Conservation (phyloP, 2,329 filamentous ascomycete genomes). For the Alternaria triticina region DNA sequence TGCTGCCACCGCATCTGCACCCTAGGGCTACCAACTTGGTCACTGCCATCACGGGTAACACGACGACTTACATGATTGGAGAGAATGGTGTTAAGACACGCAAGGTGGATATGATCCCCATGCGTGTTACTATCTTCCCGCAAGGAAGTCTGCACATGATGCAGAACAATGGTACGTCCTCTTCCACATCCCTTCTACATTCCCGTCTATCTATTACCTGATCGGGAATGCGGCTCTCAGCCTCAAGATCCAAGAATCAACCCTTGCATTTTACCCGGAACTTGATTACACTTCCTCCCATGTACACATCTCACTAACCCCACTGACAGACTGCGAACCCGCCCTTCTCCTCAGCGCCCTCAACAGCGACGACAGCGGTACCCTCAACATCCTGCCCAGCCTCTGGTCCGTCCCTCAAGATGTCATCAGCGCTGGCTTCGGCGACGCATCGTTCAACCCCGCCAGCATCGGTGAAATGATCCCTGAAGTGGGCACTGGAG, state of each 20-base stretch:
- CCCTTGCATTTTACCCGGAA: neutral
- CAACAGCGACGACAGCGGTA: constrained; percentile 58
- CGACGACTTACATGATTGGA: constrained; percentile 59
- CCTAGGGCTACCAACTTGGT: constrained; percentile 59
- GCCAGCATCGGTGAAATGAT: constrained; percentile 42
- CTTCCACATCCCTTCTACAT: neutral
- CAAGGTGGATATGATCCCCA: constrained; percentile 50
- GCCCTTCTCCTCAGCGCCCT: constrained; percentile 59
- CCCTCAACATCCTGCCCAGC: constrained; percentile 55
- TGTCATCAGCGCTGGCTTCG: constrained; percentile 54
- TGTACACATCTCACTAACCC: neutral
- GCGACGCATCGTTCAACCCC: constrained; percentile 42
- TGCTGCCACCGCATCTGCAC: constrained; percentile 60
- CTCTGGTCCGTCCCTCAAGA: constrained; percentile 51
- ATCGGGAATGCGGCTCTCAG: neutral
- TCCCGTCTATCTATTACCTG: no score
- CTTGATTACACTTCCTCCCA: neutral
- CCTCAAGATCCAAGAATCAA: neutral
- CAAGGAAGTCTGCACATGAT: constrained; percentile 57
- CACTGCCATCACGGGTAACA: constrained; percentile 56
- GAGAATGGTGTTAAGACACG: constrained; percentile 59
- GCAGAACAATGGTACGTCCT: constrained; percentile 56
- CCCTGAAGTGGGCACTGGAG: constrained; percentile 51
- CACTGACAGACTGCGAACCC: constrained; percentile 53
- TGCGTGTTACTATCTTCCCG: constrained; percentile 60